Percentiles rank a stretch among this genome's conserved stretches.
phyloP scores from a whole-genome alignment of 2,329 filamentous ascomycete genomes.

The Cercospora berteroae region DNA sequence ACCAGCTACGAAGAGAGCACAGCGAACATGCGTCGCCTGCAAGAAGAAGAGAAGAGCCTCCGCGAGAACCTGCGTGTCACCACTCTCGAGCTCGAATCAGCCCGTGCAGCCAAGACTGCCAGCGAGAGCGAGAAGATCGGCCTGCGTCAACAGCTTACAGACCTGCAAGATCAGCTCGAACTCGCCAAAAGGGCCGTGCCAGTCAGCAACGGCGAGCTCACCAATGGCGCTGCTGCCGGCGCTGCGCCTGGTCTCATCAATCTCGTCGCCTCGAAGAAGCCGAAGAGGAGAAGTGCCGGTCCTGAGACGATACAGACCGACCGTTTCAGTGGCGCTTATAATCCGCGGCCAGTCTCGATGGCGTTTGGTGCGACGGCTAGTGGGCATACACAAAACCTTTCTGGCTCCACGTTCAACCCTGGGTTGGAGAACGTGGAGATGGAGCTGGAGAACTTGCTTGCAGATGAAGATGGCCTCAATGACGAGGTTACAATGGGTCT shows the following conservation, averaged over 20 bases:
- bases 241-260: constrained; percentile 83
- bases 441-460: constrained; percentile 88
- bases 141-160: constrained; percentile 81
- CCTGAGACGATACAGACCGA: constrained; percentile 82
- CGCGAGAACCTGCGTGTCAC: constrained; percentile 78
- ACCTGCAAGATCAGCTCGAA: constrained; percentile 90
- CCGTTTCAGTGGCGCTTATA: constrained; percentile 88
- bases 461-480: constrained; percentile 92
- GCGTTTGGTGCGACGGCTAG: constrained; percentile 66
- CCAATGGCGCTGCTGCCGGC: constrained; percentile 55
- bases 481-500: constrained; percentile 96
- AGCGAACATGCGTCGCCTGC: constrained; percentile 85
- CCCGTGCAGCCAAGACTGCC: constrained; percentile 70
- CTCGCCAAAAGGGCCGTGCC: constrained; percentile 75
- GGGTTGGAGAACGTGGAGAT: constrained; percentile 87
- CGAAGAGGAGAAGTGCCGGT: constrained; percentile 88
- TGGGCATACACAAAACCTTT: constrained; percentile 66
- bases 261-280: constrained; percentile 93
- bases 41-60: constrained; percentile 87
- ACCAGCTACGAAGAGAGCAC: constrained; percentile 85
- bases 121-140: constrained; percentile 83
- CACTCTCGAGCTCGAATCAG: constrained; percentile 75
- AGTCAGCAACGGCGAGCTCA: constrained; percentile 61
- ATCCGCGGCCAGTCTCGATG: constrained; percentile 95
- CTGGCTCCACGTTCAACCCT: constrained; percentile 74